A percentile compares a stretch with the other conserved stretches of the same genome.
These are phyloP conservation scores for Xylariales sp. DNA, from an alignment of 2,329 filamentous ascomycete genomes.

Conservation along the genomic window DNA sequence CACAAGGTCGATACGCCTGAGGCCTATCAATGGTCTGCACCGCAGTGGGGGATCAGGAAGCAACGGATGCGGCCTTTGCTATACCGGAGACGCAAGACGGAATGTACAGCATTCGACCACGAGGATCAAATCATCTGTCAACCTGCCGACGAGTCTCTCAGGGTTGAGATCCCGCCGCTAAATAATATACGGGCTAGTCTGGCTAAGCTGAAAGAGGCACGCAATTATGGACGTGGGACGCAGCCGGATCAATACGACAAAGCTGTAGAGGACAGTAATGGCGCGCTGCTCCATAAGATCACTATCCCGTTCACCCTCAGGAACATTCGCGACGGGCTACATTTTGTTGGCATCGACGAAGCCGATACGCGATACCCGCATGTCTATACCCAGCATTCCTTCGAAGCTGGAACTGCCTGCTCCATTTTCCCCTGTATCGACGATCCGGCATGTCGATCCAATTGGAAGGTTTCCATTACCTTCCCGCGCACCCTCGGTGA, in stretches of 20 bases:
- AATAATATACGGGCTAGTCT: conserved; percentile 25
- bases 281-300: conserved; percentile 42
- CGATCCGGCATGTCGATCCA: conserved; percentile 72
- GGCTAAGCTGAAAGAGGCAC: conserved; percentile 17
- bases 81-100: conserved; percentile 41
- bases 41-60: conserved; percentile 72
- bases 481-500: conserved; percentile 85
- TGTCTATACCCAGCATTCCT: conserved; percentile 79
- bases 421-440: conserved; percentile 94
- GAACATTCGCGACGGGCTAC: conserved; percentile 77
- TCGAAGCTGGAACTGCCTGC: conserved; percentile 72
- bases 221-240: conserved; percentile 8
- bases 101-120: conserved; percentile 51
- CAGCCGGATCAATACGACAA: conserved; percentile 35
- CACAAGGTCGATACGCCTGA: conserved; percentile 56
- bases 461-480: conserved; percentile 84
- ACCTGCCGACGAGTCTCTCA: conserved; percentile 49
- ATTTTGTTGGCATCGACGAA: conserved; percentile 82
- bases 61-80: conserved; percentile 58
- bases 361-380: conserved; percentile 83
- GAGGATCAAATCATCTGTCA: conserved; percentile 48
- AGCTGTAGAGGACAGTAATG: conserved; percentile 21
- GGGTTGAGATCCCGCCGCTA: conserved; percentile 33
- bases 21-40: conserved; percentile 57
- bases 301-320: conserved; percentile 73